Percentiles rank a stretch among this genome's conserved stretches.
Evolutionary conservation across 2,329 filamentous ascomycete species (phyloP).

Genomic region (Zymoseptoria crescenta): DNA sequence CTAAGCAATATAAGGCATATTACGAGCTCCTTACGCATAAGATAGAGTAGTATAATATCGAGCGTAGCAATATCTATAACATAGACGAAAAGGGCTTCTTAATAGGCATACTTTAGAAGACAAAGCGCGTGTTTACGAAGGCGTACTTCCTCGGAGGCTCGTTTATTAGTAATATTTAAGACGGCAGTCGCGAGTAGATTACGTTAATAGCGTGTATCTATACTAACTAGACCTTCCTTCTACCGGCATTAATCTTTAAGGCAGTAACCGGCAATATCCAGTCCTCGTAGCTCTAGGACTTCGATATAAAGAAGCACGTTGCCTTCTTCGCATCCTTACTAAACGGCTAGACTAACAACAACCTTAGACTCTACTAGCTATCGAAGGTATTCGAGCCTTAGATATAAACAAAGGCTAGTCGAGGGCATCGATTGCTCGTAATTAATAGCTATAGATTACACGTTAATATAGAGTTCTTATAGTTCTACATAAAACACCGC

Average conservation of each 20-base stretch:
- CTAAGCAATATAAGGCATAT: constrained; percentile 14
- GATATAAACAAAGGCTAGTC: too few species aligned
- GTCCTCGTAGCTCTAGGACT: too few species aligned
- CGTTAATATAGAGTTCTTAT: background rate
- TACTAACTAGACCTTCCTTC: too few species aligned
- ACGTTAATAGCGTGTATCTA: too few species aligned
- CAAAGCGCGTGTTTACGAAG: constrained; percentile 10
- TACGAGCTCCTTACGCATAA: too few species aligned
- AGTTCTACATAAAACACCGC: background rate
- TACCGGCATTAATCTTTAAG: constrained; percentile 9
- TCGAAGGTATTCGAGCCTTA: constrained; percentile 9
- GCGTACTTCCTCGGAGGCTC: background rate
- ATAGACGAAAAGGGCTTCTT: constrained; percentile 16
- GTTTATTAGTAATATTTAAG: too few species aligned
- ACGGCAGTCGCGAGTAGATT: too few species aligned
- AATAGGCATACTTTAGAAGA: constrained; percentile 8
- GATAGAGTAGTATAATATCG: constrained; percentile 9
- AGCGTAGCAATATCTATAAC: constrained; percentile 11
- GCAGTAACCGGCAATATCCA: constrained; percentile 15
- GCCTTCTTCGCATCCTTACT: constrained; percentile 10
- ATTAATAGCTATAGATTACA: too few species aligned
- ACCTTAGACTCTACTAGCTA: too few species aligned
- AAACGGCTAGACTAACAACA: too few species aligned
- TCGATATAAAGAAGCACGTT: too few species aligned
- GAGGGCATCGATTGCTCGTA: too few species aligned